These are phyloP conservation scores for Starmerella vaccinii DNA, from an alignment of 805 yeast genomes.

Conservation along the genomic window DNA sequence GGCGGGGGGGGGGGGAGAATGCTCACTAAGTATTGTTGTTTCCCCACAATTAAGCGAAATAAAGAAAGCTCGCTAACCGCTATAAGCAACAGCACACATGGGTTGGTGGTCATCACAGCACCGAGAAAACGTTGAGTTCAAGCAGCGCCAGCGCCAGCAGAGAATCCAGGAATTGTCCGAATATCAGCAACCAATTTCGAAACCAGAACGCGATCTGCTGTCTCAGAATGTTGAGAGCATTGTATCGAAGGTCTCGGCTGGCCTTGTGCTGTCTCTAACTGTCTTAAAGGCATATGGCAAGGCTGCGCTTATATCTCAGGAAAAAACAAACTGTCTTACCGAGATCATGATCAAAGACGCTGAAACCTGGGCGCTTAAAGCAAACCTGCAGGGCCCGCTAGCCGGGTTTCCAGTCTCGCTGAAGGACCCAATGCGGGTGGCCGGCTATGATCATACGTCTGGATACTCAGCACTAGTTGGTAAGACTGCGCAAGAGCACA, in stretches of 20 bases:
- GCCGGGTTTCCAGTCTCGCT: conserved; percentile 57
- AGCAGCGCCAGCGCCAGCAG: conserved; percentile 30
- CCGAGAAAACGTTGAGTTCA: conserved; percentile 16
- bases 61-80: no score
- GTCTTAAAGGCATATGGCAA: conserved; percentile 58
- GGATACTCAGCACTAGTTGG: conserved; percentile 39
- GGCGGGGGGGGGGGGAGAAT: no score
- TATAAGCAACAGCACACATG: no score
- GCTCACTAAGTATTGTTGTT: no score
- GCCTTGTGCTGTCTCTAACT: conserved; percentile 40
- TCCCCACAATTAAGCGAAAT: no score
- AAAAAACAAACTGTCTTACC: conserved; percentile 45
- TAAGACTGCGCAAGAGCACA: conserved; percentile 35
- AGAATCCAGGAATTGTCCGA: conserved; percentile 31
- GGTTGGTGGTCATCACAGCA: no score
- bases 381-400: conserved; percentile 46
- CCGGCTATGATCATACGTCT: conserved; percentile 44
- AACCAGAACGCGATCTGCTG: conserved; percentile 32
- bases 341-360: conserved; percentile 59
- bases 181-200: conserved; percentile 34
- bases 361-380: conserved; percentile 47
- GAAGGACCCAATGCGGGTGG: conserved; percentile 46
- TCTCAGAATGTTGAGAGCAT: conserved; percentile 35
- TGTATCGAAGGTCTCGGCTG: conserved; percentile 37
- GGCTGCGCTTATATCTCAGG: conserved; percentile 53